phyloP scores from a whole-genome alignment of 2,329 filamentous ascomycete species.

The Fonsecaea erecta region DNA sequence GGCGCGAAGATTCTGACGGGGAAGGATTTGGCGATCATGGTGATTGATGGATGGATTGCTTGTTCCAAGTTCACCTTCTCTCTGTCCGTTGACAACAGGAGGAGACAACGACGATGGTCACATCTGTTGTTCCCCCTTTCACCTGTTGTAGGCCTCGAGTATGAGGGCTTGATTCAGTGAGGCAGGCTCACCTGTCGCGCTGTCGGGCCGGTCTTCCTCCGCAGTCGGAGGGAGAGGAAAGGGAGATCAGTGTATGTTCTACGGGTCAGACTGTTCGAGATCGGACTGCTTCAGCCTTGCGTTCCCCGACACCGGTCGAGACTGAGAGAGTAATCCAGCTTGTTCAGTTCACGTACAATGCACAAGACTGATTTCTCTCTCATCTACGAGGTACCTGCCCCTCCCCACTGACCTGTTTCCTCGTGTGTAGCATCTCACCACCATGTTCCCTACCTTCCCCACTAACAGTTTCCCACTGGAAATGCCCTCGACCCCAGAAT shows the following conservation, averaged over 20 bases:
- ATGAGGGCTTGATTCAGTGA: background rate
- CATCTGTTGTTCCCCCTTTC: background rate
- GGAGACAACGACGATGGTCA: background rate
- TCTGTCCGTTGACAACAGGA: background rate
- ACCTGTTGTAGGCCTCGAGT: background rate
- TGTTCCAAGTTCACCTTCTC: background rate
- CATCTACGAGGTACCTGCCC: background rate
- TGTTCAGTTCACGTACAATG: background rate
- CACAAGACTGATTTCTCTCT: background rate
- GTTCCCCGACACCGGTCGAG: background rate
- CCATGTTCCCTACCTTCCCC: background rate
- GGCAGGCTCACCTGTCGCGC: background rate
- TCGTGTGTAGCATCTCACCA: background rate
- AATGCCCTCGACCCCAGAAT: background rate
- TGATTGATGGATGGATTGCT: background rate
- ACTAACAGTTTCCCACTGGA: background rate
- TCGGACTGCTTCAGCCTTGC: background rate
- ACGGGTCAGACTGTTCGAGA: background rate
- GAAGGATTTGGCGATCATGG: background rate
- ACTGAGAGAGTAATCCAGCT: background rate
- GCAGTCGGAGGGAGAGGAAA: background rate
- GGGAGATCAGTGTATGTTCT: background rate
- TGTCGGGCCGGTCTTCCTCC: background rate
- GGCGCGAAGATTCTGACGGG: constrained; percentile 14
- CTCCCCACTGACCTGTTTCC: background rate